Evolutionary conservation across 345 rosid genomes (phyloP), one percentile per base, ranked within the genome.

Genomic region (Linum lewisii): DNA sequence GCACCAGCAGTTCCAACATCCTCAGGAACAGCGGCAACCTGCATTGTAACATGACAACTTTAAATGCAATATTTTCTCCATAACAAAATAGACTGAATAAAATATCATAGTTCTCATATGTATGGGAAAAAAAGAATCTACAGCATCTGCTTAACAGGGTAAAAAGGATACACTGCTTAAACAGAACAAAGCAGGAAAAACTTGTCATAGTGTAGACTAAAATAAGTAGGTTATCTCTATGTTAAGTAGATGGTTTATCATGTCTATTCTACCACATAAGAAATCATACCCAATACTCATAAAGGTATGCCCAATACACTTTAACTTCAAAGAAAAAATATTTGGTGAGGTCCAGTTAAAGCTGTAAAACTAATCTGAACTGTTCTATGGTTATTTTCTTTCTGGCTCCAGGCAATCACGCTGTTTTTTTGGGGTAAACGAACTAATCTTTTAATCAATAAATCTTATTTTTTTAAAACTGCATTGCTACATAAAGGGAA

Each of bases 1-100:
- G 99, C 99, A 53, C 89, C 99, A 70, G 89, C 95, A 49, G 99
- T 83, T 68, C 94, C 97, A 3, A 93, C 81, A 73, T 88, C 95
- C 75, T 88, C 95, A 54, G 91, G 81, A 66, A 93, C 97, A 13
- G 89, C 79, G 72, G 94, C 97, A 62, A 88, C 96, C 98, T 92
- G 68, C 61, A 72, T 67, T 23, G 21, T 67, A 29, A 37, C 61
- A 55, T 26, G 23, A 7, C 47, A 61, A 25, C 58, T 44, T 38
- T 54, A 18, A 47, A 22, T 36, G 47, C 57, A 1, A 59, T n/a
- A 49, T 25, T 18, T 34, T 38, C 58, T 16, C 6, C 24, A 34
- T 22, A 24, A 7, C 1, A 44, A 38, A 63, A 18, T 15, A 21
- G 25, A 34, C 38, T 5, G 1, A n/a, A 24, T 19, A 34, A 10